Evolutionary conservation across 495 filamentous ascomycete species (phyloP).

Genomic region (Talaromyces stipitatus): DNA sequence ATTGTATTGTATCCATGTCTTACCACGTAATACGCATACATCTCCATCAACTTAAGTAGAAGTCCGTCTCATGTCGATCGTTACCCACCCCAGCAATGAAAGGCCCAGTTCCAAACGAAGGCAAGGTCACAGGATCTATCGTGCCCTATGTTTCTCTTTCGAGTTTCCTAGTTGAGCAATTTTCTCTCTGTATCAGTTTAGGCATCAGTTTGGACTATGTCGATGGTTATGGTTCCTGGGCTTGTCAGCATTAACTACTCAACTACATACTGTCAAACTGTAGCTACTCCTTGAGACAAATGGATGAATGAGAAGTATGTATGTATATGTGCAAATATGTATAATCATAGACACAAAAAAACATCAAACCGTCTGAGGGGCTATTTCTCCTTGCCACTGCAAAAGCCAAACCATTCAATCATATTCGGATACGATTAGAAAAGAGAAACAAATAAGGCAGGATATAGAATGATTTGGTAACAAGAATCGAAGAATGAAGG

Average conservation of each 20-base stretch:
- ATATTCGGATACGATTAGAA: background rate
- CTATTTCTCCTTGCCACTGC: background rate
- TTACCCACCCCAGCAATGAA: background rate
- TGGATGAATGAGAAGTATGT: background rate
- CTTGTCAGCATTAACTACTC: too few species aligned
- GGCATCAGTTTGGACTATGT: too few species aligned
- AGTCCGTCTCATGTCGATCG: too few species aligned
- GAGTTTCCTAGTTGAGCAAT: background rate
- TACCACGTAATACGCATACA: too few species aligned
- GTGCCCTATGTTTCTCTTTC: background rate
- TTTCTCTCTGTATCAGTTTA: background rate
- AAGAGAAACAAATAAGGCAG: background rate
- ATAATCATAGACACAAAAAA: background rate
- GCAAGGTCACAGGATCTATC: background rate
- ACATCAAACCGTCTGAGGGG: background rate
- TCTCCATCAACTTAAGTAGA: too few species aligned
- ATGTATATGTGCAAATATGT: conserved; percentile 1
- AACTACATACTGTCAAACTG: background rate
- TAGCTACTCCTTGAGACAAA: too few species aligned
- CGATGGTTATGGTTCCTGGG: too few species aligned
- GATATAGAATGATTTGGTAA: background rate
- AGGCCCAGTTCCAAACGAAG: background rate
- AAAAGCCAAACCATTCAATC: background rate
- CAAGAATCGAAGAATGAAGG: background rate
- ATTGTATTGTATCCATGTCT: too few species aligned